phyloP scores from a whole-genome alignment of 2,329 filamentous ascomycete species.

The Blumeriella jaapii region DNA sequence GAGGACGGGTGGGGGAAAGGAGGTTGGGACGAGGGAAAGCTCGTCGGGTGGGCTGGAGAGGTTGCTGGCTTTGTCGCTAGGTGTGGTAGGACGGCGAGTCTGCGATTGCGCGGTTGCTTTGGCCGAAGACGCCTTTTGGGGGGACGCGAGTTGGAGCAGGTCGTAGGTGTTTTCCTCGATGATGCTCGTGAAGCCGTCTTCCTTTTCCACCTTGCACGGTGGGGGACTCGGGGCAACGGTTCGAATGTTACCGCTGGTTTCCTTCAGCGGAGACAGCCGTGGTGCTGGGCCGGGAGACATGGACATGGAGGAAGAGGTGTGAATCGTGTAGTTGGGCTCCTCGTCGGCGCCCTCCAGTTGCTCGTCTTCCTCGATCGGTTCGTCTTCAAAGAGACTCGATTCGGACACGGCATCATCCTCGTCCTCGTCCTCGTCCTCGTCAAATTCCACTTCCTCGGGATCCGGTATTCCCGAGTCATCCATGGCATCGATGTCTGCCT shows the following conservation, averaged over 20 bases:
- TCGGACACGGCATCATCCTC: slow-evolving; percentile 21
- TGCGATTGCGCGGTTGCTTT: slow-evolving; percentile 16
- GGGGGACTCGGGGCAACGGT: slow-evolving; percentile 7
- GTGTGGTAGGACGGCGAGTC: background rate
- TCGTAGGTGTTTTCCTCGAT: slow-evolving; percentile 38
- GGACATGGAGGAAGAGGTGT: slow-evolving; percentile 19
- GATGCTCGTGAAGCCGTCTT: slow-evolving; percentile 35
- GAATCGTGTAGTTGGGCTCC: slow-evolving; percentile 15
- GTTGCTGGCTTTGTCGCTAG: background rate
- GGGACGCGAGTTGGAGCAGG: slow-evolving; percentile 29
- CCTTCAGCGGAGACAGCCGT: slow-evolving; percentile 35
- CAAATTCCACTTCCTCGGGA: slow-evolving; percentile 8
- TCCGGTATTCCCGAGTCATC: slow-evolving; percentile 18
- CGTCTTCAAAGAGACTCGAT: slow-evolving; percentile 37
- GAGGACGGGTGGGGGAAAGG: slow-evolving; percentile 1
- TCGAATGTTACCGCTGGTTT: slow-evolving; percentile 24
- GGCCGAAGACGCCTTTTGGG: slow-evolving; percentile 22
- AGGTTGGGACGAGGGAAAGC: slow-evolving; percentile 15
- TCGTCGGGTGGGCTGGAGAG: slow-evolving; percentile 14
- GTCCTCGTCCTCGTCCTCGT: slow-evolving; percentile 17
- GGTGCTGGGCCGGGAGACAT: slow-evolving; percentile 20
- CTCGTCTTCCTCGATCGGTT: slow-evolving; percentile 28
- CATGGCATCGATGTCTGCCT: slow-evolving; percentile 28
- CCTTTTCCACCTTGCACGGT: slow-evolving; percentile 16
- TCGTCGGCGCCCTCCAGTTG: slow-evolving; percentile 22